Conservation (phyloP, 129 eudicot species). For the Pulicaria dysenterica region DNA sequence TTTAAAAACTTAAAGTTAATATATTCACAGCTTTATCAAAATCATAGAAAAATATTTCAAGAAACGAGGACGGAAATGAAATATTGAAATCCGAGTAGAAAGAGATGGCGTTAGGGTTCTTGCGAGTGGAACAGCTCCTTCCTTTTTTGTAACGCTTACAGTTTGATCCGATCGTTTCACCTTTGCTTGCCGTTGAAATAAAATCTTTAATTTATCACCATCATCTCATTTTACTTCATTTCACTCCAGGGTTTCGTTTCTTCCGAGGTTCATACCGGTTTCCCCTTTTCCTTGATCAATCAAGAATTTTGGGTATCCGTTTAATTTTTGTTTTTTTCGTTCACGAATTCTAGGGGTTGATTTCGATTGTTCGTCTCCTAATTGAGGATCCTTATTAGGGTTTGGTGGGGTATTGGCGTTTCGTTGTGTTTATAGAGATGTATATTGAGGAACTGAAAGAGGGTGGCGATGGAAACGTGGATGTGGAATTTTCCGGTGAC, state of each 20-base stretch:
- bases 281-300: constrained; percentile 9
- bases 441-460: constrained; percentile 67
- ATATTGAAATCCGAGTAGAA: not conserved
- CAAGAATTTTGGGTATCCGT: constrained; percentile 22
- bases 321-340: constrained; percentile 23
- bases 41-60: too few species aligned
- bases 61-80: too few species aligned
- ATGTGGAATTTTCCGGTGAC: constrained; percentile 30
- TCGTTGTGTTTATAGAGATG: constrained; percentile 38
- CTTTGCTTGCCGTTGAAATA: constrained; percentile 29
- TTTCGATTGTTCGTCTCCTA: not conserved
- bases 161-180: constrained; percentile 25
- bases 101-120: constrained; percentile 25
- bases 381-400: constrained; percentile 11
- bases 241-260: constrained; percentile 15
- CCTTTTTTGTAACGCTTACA: constrained; percentile 28
- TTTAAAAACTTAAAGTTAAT: too few species aligned
- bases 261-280: constrained; percentile 21
- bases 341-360: constrained; percentile 21
- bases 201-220: constrained; percentile 1
- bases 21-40: too few species aligned
- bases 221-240: constrained; percentile 14
- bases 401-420: constrained; percentile 8
- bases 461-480: constrained; percentile 38
- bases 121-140: constrained; percentile 22